These are phyloP conservation scores for Anastatica hierochuntica DNA, from an alignment of 345 rosid species.

Conservation along the genomic window DNA sequence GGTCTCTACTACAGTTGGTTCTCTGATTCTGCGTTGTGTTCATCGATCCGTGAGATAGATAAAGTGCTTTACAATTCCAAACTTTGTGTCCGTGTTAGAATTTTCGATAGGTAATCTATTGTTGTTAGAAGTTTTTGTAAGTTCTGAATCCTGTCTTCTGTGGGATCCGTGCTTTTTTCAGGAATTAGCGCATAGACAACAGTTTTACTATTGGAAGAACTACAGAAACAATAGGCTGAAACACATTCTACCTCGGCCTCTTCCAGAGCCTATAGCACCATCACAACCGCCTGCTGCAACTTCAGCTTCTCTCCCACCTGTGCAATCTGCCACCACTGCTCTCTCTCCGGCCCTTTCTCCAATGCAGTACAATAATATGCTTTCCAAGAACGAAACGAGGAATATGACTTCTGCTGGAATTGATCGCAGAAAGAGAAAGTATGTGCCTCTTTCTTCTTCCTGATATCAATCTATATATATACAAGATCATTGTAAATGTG, in stretches of 20 bases:
- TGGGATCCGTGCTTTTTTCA: conserved; percentile 16
- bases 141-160: background rate
- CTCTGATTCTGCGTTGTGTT: background rate
- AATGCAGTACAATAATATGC: conserved; percentile 63
- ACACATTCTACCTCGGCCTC: conserved; percentile 85
- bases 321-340: conserved; percentile 40
- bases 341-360: conserved; percentile 65
- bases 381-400: conserved; percentile 59
- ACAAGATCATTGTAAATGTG: too few species aligned
- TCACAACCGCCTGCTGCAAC: conserved; percentile 41
- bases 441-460: conserved; percentile 21
- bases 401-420: conserved; percentile 33
- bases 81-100: too few species aligned
- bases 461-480: background rate
- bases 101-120: background rate
- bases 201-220: conserved; percentile 97
- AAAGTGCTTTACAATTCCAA: background rate
- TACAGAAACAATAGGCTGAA: conserved; percentile 84
- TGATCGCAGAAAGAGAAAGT: conserved; percentile 89
- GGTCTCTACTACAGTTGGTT: too few species aligned
- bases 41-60: background rate
- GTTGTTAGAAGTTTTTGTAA: background rate
- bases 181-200: conserved; percentile 96
- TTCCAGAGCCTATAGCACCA: conserved; percentile 69
- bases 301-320: conserved; percentile 28